Conservation (phyloP, 352 stramenopile genomes). For the Phytophthora colocasiae region DNA sequence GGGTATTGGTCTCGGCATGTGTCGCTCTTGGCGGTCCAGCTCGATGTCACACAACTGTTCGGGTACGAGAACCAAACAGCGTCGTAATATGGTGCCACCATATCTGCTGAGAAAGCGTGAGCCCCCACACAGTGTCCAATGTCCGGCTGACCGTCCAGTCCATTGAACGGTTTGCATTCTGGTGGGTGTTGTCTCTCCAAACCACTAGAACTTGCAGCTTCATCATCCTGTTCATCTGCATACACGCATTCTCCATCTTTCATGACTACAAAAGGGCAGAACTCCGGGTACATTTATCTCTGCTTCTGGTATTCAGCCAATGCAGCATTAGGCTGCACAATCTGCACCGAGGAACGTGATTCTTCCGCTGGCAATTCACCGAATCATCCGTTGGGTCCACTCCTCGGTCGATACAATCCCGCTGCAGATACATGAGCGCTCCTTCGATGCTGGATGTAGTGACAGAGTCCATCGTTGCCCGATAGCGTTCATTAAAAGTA, state of each 20-base stretch:
- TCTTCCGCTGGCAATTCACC: conserved; percentile 50
- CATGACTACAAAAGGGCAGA: conserved; percentile 77
- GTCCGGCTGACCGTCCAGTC: conserved; percentile 55
- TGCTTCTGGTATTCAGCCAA: conserved; percentile 68
- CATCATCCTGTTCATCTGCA: conserved; percentile 32
- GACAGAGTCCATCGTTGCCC: conserved; percentile 65
- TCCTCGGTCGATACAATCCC: conserved; percentile 70
- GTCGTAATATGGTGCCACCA: conserved; percentile 66
- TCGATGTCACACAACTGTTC: conserved; percentile 62
- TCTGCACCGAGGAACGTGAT: conserved; percentile 69
- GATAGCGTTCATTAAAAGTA: conserved; percentile 57
- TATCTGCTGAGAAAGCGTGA: conserved; percentile 59
- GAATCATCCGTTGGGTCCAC: conserved; percentile 28
- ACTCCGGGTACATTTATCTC: conserved; percentile 71
- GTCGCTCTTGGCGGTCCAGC: conserved; percentile 55
- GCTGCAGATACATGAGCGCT: conserved; percentile 74
- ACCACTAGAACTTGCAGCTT: conserved; percentile 28
- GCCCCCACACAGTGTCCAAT: conserved; percentile 71
- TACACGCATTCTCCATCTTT: conserved; percentile 58
- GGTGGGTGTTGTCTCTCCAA: conserved; percentile 29
- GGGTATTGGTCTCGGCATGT: conserved; percentile 42
- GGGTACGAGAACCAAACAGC: conserved; percentile 84
- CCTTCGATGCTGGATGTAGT: conserved; percentile 77
- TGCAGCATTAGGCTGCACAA: conserved; percentile 64
- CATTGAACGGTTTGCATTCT: conserved; percentile 77